Base-by-base conservation (phyloP, 805 yeast genomes). In the Ogataea neopini region DNA sequence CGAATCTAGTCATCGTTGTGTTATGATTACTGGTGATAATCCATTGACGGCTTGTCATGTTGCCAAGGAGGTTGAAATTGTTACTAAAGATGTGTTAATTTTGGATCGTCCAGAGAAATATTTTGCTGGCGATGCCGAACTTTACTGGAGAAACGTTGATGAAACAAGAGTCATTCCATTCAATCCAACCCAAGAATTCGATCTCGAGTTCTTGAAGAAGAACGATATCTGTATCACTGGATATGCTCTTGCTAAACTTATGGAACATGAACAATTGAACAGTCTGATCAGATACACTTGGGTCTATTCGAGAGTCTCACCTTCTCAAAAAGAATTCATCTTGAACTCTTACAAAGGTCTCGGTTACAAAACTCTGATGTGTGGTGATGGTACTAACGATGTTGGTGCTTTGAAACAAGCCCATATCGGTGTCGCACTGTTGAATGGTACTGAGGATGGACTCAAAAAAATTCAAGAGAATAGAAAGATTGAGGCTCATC, bases 311-410 rank as follows among this genome's bases (percentile, higher is more conserved):
- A 86, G 99, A 72, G 98, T 94, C 26, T 92, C 98, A 6, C 99
- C 99, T 34, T 63, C 86, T 20, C 99, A 94, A 72, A 94, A 94
- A 71, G 99, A 94, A 70, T 89, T 86, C 57, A 83, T 94, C 59
- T 75, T 94, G 61, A 84, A 83, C 52, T 79, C 90, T 32, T 79
- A 88, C 66, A 94, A 92, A 68, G 84, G 81, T 52, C 77, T 88
- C 66, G 97, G 97, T 20, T 94, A 92, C 70, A 86, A 81, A 63
- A 94, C 98, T 19, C 77, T 94, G 60, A 94, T 94, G 99, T 94
- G 99, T 71, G 99, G 99, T 76, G 99, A 94, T 71, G 99, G 99
- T 71, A 94, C 99, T n/a, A 94, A 94, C 65, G 99, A 94, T 75
- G 99, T 94, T 43, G 99, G 99, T 69, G 99, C 99, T 45, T 80